A percentile compares a stretch with the other conserved stretches of the same genome.
Conservation (phyloP, 352 stramenopile genomes). For the Phytophthora capsici region DNA sequence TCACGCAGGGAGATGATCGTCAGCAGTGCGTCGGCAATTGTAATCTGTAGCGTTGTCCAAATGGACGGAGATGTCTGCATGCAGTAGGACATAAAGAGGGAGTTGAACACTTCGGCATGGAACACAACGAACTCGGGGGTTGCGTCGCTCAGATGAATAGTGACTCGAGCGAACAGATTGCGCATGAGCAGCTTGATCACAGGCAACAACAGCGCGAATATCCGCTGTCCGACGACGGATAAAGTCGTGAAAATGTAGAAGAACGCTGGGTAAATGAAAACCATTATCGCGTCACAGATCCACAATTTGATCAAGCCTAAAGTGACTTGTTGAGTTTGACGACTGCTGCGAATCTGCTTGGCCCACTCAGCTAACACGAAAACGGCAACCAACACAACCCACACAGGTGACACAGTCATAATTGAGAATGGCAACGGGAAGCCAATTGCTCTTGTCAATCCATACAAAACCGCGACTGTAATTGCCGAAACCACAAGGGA, state of each 20-base stretch:
- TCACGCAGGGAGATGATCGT: slow-evolving; percentile 7
- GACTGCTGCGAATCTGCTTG: not conserved
- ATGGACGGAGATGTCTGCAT: slow-evolving; percentile 30
- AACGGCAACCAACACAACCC: slow-evolving; percentile 10
- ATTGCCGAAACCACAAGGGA: slow-evolving; percentile 7
- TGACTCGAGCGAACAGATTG: slow-evolving; percentile 15
- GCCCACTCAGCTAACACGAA: not conserved
- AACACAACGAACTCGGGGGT: slow-evolving; percentile 25
- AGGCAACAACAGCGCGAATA: slow-evolving; percentile 32
- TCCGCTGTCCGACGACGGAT: not conserved
- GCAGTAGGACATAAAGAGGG: slow-evolving; percentile 31
- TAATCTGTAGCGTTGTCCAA: slow-evolving; percentile 24
- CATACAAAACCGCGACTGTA: slow-evolving; percentile 3
- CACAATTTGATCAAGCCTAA: slow-evolving; percentile 11
- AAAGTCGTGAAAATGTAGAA: slow-evolving; percentile 32
- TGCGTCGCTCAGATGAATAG: slow-evolving; percentile 7
- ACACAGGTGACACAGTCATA: slow-evolving; percentile 13
- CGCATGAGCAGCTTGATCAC: slow-evolving; percentile 30
- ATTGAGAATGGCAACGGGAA: slow-evolving; percentile 32
- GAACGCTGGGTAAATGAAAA: slow-evolving; percentile 32
- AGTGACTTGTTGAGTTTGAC: not conserved
- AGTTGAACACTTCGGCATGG: slow-evolving; percentile 35
- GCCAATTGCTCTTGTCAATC: not conserved
- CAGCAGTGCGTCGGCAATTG: slow-evolving; percentile 17
- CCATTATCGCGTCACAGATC: slow-evolving; percentile 4